Base-by-base conservation (phyloP, 2,329 filamentous ascomycete genomes). In the Colletotrichum chlorophyti region DNA sequence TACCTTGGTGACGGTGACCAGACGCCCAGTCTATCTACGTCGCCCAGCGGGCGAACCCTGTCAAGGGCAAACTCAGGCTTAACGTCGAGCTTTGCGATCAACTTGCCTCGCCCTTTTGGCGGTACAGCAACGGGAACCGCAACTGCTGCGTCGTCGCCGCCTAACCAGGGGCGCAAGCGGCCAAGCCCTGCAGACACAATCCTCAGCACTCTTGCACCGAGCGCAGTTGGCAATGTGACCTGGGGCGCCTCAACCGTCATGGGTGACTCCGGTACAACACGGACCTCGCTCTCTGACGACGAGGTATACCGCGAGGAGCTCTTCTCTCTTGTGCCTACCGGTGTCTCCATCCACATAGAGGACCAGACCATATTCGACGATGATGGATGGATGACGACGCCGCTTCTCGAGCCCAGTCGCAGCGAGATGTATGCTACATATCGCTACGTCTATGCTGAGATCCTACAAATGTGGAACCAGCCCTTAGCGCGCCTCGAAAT, bases 351-450 rank as follows among this genome's bases (percentile, higher is more conserved):
- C 6, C 75, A 77, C 6, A 77, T 88, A 63, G 81, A 84, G 65
- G 85, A 90, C 61, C 84, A 87, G 62, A 79, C 80, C n/a, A 78
- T 83, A 17, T 90, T 90, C 64, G 87, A 90, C 63, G 86, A 89
- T 49, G 87, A 90, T 65, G 86, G 86, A 11, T 88, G 85, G 78
- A 78, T 89, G 66, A 79, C 76, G 17, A 78, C 80, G 3, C 82
- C 87, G 4, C 71, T 90, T 3, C 76, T 90, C 14, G 81, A 87
- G 38, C 74, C 79, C 5, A 76, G 68, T 26, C 78, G 77, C n/a
- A 70, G 74, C 5, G 69, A 75, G 4, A 69, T 81, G 17, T 86
- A 86, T 62, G 78, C 80, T n/a, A 78, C 76, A 65, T 90, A 89
- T 66, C 83, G 87, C 31, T 83, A 84, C 59, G 79, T 82, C 1